Conservation (phyloP, 2,329 filamentous ascomycete species). For the Exophiala sp. region DNA sequence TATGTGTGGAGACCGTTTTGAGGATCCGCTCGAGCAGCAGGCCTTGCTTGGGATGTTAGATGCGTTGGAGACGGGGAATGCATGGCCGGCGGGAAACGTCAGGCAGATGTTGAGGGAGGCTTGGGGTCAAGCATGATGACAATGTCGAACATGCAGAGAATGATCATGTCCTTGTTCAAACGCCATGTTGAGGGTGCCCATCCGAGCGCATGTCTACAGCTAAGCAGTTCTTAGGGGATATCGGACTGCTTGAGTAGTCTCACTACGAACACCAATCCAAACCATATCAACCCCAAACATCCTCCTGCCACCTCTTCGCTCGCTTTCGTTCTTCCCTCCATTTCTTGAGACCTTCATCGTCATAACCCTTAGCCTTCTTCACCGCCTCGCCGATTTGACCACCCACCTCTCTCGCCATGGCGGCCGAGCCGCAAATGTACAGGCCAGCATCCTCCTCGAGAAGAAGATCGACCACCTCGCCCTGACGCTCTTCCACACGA, state of each 20-base stretch:
- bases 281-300: conserved; percentile 46
- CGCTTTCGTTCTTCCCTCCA: conserved; percentile 20
- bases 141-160: neutral
- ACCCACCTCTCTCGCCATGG: conserved; percentile 32
- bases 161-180: neutral
- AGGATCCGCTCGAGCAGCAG: conserved; percentile 30
- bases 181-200: neutral
- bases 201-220: neutral
- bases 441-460: conserved; percentile 11
- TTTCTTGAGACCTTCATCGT: conserved; percentile 24
- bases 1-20: conserved; percentile 36
- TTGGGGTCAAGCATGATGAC: conserved; percentile 38
- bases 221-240: neutral
- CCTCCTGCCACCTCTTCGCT: conserved; percentile 47
- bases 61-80: conserved; percentile 49
- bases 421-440: conserved; percentile 17
- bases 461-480: conserved; percentile 1
- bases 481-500: neutral
- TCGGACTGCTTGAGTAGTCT: neutral
- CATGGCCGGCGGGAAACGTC: conserved; percentile 50
- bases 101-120: conserved; percentile 46
- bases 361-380: neutral
- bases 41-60: conserved; percentile 33
- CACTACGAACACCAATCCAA: too few species aligned
- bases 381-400: conserved; percentile 36